Base-by-base conservation (phyloP, 208 protist genomes). In the Trypanosoma cruzi region DNA sequence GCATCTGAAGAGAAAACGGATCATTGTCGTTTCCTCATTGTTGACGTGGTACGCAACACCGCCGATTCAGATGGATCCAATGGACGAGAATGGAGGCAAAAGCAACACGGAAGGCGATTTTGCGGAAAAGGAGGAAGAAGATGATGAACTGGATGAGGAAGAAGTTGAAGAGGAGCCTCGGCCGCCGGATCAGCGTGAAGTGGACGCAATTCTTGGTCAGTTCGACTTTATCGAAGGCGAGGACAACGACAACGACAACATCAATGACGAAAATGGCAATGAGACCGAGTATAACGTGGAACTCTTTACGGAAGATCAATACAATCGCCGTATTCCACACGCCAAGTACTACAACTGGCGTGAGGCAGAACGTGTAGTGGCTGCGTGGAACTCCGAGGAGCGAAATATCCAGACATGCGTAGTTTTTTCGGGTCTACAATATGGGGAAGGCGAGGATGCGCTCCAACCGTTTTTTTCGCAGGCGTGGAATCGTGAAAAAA, bases 221-320 rank as follows among this genome's bases (percentile, higher is more conserved):
- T 64, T 71, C 18, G 54, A 63, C 4, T 40, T 22, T 24, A 22
- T 11, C 16, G 62, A 61, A 11, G 26, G 32, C 3, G 57, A 40
- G 0, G 22, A 64, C 0, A 50, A 62, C 2, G 46, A 56, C 22
- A 32, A 42, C 20, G 55, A 31, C 10, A 68, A 65, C n/a, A 57
- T 55, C 24, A 49, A 44, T 59, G 32, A 32, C 7, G 55, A 54
- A 11, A 49, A 68, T 0, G 55, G 52, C 13, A 65, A 62, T 24
- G 60, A 32, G 16, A 26, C 36, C 0, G 60, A 32, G 29, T 70
- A 49, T 22, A 66, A 70, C 13, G 52, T 80, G 50, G 90, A 97
- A 68, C 57, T 93, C 37, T 77, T 98, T 18, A 96, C 91, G 11
- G 96, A 98, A 79, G 96, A 98, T 49, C 90, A 97, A 71, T 98